phyloP scores from a whole-genome alignment of 2,329 filamentous ascomycete genomes.

The Penicillium verrucosum region DNA sequence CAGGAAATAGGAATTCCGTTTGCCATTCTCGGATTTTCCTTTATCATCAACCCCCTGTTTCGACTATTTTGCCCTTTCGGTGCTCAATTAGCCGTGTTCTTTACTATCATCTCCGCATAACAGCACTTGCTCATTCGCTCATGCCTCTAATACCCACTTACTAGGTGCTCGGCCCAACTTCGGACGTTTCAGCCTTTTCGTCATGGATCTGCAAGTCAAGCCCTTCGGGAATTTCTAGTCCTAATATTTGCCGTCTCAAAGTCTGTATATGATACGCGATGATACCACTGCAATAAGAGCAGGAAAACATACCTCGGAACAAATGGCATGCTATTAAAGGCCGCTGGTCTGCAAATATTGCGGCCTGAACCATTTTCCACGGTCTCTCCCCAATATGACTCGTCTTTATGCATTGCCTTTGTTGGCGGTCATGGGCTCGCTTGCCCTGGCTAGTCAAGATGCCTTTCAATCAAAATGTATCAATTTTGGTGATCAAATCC shows the following conservation, averaged over 20 bases:
- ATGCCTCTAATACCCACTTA: background rate
- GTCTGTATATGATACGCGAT: background rate
- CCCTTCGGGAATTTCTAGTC: background rate
- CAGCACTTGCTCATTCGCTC: background rate
- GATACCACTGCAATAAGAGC: background rate
- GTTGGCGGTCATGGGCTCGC: constrained; percentile 18
- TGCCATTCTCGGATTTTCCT: background rate
- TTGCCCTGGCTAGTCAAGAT: constrained; percentile 23
- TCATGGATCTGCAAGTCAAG: background rate
- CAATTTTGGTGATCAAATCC: constrained; percentile 24
- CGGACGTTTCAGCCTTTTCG: background rate
- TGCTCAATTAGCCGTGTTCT: background rate
- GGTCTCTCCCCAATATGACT: constrained; percentile 8
- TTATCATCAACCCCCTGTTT: background rate
- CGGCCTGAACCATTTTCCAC: too few species aligned
- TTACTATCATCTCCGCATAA: background rate
- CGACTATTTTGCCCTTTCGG: too few species aligned
- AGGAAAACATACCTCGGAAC: background rate
- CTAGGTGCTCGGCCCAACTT: background rate
- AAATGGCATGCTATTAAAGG: background rate
- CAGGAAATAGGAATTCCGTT: background rate
- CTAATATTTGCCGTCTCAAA: background rate
- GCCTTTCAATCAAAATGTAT: constrained; percentile 26
- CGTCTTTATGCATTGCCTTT: constrained; percentile 12
- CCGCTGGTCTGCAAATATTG: background rate